Conservation (phyloP, 495 filamentous ascomycete genomes). For the Neurospora sp. region DNA sequence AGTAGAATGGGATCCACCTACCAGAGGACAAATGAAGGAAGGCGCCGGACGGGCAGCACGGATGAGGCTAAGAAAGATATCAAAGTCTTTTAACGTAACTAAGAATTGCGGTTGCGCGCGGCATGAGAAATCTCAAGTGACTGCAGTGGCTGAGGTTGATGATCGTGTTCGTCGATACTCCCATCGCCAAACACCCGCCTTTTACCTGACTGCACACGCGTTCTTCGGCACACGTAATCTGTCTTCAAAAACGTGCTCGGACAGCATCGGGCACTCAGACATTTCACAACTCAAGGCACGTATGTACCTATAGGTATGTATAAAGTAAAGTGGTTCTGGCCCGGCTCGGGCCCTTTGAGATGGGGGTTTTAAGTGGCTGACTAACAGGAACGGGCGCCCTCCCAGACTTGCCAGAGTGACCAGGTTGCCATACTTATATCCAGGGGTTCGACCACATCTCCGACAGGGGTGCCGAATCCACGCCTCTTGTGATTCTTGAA, state of each 20-base stretch:
- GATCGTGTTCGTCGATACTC: not conserved
- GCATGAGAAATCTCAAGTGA: not conserved
- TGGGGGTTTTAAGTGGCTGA: not conserved
- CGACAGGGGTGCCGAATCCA: constrained; percentile 13
- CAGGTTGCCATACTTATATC: not conserved
- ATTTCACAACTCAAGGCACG: not conserved
- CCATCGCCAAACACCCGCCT: not conserved
- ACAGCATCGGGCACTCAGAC: not conserved
- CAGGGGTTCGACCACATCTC: constrained; percentile 9
- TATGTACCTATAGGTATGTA: not conserved
- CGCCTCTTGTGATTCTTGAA: constrained; percentile 15
- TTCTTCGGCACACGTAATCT: not conserved
- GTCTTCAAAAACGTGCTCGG: not conserved
- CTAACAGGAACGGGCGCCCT: not conserved
- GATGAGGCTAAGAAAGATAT: not conserved
- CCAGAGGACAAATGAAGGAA: not conserved
- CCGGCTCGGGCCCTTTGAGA: not conserved
- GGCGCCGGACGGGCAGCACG: not conserved
- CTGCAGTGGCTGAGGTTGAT: not conserved
- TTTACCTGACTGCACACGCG: not conserved
- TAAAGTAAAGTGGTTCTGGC: not conserved
- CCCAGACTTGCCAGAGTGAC: not conserved
- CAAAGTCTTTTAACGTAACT: not conserved
- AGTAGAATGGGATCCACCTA: not conserved
- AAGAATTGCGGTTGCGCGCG: not conserved